Evolutionary conservation across 106 monocot genomes (phyloP), one percentile per base, ranked within the genome.

Genomic region (Ottelia alismoides): DNA sequence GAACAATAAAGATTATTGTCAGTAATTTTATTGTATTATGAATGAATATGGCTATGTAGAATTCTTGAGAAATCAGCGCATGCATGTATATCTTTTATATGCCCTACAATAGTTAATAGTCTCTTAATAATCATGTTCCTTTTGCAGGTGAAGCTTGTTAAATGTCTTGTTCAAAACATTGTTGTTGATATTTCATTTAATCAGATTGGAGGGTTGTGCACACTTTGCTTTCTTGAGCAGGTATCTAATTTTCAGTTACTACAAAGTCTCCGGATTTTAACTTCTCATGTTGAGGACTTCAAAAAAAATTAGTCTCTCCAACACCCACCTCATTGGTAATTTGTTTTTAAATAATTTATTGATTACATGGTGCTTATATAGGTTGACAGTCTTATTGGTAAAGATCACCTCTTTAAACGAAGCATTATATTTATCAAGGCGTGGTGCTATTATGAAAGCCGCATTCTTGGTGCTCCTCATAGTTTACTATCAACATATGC

Each of bases 401-500:
- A 86, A 60, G 55, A 76, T 28, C 73, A 99, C 62, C 82, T 99
- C 3, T 86, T 99, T 26, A 99, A 90, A 53, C 50, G 75, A 6
- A 90, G 82, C 69, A 83, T 99, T 29, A 75, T 99, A 60, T 56
- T 99, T 45, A 85, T 99, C 59, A 99, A 90, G 69, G 74, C 98
- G 25, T 99, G 98, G 98, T 99, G 98, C 29, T 99, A 90, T 70
- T 99, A 99, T 69, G 98, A 99, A 55, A 90, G 90, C 55, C 85
- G 83, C 19, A 72, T 90, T 51, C 86, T 90, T 52, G 90, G 98
- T 61, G 82, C 86, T 64, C 85, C 82, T 60, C 96, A 98, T 68
- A 76, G 76, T 45, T 64, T 98, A 3, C 74, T 98, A 46, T 98
- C 96, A 25, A 98, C 96, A 30, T 98, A 98, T 69, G 96, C 89